These are phyloP conservation scores for Vaccinium myrtillus DNA, from an alignment of 148 eudicot genomes.

Conservation along the genomic window DNA sequence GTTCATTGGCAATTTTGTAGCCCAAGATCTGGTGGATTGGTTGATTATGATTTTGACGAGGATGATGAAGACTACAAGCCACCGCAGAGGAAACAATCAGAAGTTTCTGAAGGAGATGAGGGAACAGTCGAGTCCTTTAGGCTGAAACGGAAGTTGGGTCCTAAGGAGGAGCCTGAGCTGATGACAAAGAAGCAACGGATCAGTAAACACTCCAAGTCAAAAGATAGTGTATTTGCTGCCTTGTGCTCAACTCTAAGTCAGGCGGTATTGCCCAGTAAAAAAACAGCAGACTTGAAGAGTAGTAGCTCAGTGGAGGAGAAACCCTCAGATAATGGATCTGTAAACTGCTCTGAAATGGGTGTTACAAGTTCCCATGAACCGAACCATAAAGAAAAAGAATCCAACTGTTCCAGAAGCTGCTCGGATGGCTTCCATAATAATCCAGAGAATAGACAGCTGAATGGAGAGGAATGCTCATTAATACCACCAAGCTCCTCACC, in stretches of 20 bases:
- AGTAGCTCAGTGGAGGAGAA: conserved; percentile 35
- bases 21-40: conserved; percentile 71
- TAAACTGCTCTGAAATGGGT: conserved; percentile 29
- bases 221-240: conserved; percentile 66
- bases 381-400: conserved; percentile 24
- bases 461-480: conserved; percentile 42
- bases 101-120: conserved; percentile 62
- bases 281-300: conserved; percentile 31
- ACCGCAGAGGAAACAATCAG: conserved; percentile 68
- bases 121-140: conserved; percentile 47
- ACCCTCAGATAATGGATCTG: conserved; percentile 31
- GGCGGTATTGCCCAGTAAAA: conserved; percentile 66
- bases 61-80: conserved; percentile 94
- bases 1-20: conserved; percentile 21
- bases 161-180: conserved; percentile 56
- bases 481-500: conserved; percentile 50
- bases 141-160: conserved; percentile 57
- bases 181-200: conserved; percentile 54
- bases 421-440: conserved; percentile 30
- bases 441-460: conserved; percentile 38
- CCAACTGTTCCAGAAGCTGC: conserved; percentile 28
- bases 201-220: conserved; percentile 48
- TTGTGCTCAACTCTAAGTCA: conserved; percentile 75
- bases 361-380: conserved; percentile 26
- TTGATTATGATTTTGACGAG: conserved; percentile 95